These are phyloP conservation scores for Selaginella tamariscina DNA, from an alignment of 75 land plant genomes.

Conservation along the genomic window DNA sequence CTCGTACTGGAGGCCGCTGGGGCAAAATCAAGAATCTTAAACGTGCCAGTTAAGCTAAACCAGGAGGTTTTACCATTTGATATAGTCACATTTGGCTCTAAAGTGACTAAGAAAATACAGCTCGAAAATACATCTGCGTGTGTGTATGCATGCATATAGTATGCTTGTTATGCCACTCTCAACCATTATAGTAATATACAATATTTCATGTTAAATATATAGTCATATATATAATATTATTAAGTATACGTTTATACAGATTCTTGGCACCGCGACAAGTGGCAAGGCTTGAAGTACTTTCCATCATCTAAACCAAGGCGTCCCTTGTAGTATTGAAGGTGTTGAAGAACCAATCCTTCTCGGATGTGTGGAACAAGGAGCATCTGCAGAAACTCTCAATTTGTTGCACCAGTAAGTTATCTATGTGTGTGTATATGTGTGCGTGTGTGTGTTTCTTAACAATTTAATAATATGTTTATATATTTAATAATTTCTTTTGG, in stretches of 20 bases:
- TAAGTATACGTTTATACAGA: background rate
- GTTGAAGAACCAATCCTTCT: background rate
- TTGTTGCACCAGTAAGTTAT: background rate
- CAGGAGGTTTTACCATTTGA: conserved; percentile 17
- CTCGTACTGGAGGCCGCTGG: conserved; percentile 19
- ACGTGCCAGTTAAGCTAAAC: conserved; percentile 16
- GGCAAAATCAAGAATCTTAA: conserved; percentile 12
- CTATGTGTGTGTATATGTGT: too few relatives aligned
- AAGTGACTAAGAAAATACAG: conserved; percentile 8
- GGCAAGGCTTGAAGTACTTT: background rate
- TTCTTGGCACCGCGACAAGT: conserved; percentile 6
- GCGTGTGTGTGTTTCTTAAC: too few relatives aligned
- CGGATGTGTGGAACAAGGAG: background rate
- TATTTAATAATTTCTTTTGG: too few relatives aligned
- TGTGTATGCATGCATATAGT: background rate
- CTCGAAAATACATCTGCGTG: conserved; percentile 6
- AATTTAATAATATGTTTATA: too few relatives aligned
- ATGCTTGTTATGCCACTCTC: background rate
- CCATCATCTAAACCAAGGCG: background rate
- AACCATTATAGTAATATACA: too few relatives aligned
- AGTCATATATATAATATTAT: too few relatives aligned
- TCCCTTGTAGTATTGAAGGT: background rate
- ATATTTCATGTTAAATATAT: too few relatives aligned
- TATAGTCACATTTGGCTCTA: conserved; percentile 6
- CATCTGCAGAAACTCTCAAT: background rate